Percentiles rank a stretch among this genome's conserved stretches.
Conservation (phyloP, 768 basidiomycete genomes). For the Rhodotorula toruloides region DNA sequence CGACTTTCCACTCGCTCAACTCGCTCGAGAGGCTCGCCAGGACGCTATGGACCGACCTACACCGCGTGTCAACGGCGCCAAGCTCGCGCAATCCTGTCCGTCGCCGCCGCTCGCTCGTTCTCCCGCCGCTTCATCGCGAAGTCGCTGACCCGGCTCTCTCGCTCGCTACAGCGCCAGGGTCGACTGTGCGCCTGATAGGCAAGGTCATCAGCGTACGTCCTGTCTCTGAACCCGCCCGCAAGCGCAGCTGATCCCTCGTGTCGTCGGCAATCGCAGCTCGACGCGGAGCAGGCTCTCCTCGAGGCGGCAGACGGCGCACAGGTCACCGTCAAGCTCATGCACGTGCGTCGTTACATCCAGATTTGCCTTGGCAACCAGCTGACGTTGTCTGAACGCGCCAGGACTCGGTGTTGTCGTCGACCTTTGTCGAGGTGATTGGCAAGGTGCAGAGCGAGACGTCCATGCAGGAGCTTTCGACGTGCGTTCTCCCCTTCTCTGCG, state of each 20-base stretch:
- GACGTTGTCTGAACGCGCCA: no score
- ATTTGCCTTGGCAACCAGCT: no score
- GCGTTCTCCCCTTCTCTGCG: background rate
- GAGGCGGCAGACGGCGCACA: conserved; percentile 19
- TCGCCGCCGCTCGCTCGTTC: no score
- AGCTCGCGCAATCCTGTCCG: conserved; percentile 15
- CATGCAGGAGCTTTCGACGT: conserved; percentile 21
- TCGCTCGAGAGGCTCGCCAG: background rate
- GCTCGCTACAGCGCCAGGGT: background rate
- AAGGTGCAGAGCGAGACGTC: background rate
- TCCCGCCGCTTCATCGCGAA: background rate
- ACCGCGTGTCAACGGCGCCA: conserved; percentile 28
- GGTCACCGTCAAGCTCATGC: conserved; percentile 14
- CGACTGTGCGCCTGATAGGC: conserved; percentile 24
- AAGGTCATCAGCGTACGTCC: conserved; percentile 28
- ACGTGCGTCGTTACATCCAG: background rate
- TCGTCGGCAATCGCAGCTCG: conserved; percentile 4
- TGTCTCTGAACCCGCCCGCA: no score
- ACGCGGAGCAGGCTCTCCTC: conserved; percentile 11
- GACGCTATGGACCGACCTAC: conserved; percentile 34
- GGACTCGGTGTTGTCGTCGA: conserved; percentile 1
- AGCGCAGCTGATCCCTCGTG: no score
- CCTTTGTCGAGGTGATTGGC: conserved; percentile 31
- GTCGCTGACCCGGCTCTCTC: background rate
- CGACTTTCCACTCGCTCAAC: background rate